Base-by-base conservation (phyloP, 1,284 basidiomycete species). In the Phellinidium pouzarii region DNA sequence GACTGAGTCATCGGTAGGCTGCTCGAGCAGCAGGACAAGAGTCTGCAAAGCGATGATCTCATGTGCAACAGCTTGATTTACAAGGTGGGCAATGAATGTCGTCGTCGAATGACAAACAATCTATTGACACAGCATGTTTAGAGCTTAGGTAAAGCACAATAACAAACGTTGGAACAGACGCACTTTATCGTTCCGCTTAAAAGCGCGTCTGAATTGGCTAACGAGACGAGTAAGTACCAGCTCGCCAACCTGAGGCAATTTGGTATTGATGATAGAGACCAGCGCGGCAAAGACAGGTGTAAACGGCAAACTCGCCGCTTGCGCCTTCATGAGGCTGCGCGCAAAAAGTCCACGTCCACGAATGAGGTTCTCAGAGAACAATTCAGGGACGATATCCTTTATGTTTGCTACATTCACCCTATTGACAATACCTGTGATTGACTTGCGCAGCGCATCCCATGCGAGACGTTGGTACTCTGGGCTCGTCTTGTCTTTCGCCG, bases 391-490 rank as follows among this genome's bases (percentile, higher is more conserved):
- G 62, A 99, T 85, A 61, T 89, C 82, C 71, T 99, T 99, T 80
- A 98, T 99, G 68, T 99, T 99, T 59, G 86, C 79, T 20, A 92
- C 78, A 66, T 95, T 95, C 70, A 94, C 89, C 75, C 97, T 91
- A 78, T 99, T 99, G 76, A 99, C 95, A 61, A 99, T 87, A 90
- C 96, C 96, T 23, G 96, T 99, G 65, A 99, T 91, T 54, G 88
- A 92, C 72, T 99, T 99, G 65, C 94, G 85, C 56, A 99, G 74
- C 1, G 96, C 95, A 65, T 99, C 96, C 96, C 95, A 99, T 23
- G 91, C 91, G 60, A 99, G 74, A 17, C 95, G 79, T 70, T 99
- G 96, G 68, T 90, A 98, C 71, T 97, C 94, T n/a, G 87, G 65
- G 59, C 91, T 90, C 48, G 77, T 76, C 68, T 95, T 94, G 75